Percentiles rank a stretch among this genome's conserved stretches.
These are phyloP conservation scores for Aspergillus awamori DNA, from an alignment of 2,329 filamentous ascomycete genomes.

Conservation along the genomic window DNA sequence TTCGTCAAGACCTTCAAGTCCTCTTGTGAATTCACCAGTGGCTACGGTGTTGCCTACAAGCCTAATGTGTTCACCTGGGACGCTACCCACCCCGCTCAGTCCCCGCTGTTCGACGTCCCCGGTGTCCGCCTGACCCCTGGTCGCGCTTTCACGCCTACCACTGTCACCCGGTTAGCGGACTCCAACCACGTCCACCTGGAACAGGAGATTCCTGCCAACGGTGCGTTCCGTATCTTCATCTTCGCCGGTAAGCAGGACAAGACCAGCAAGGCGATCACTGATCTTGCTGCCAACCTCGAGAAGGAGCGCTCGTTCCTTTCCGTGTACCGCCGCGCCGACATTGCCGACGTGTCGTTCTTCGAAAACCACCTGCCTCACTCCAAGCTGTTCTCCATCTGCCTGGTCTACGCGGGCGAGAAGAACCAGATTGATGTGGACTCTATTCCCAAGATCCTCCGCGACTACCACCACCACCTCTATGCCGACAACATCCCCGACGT, in stretches of 20 bases:
- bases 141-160: conserved; percentile 73
- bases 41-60: conserved; percentile 85
- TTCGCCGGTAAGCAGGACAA: conserved; percentile 72
- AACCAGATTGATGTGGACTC: conserved; percentile 73
- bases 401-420: conserved; percentile 71
- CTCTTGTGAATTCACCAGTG: conserved; percentile 87
- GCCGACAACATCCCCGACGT: conserved; percentile 80
- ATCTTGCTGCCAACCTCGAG: conserved; percentile 68
- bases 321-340: conserved; percentile 64
- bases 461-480: conserved; percentile 82
- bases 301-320: conserved; percentile 73
- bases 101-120: conserved; percentile 67
- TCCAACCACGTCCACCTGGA: conserved; percentile 89
- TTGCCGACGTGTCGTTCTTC: conserved; percentile 68
- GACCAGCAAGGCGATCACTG: conserved; percentile 65
- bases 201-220: conserved; percentile 86
- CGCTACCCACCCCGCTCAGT: conserved; percentile 69
- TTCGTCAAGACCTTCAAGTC: conserved; percentile 92
- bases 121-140: conserved; percentile 71
- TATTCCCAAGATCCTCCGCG: conserved; percentile 69
- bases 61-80: conserved; percentile 86
- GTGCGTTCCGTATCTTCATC: conserved; percentile 81
- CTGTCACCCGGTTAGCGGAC: conserved; percentile 84
- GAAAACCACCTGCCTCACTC: conserved; percentile 85
- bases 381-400: conserved; percentile 76